These are phyloP conservation scores for Quercus phellos DNA, from an alignment of 331 rosid genomes.

Conservation along the genomic window DNA sequence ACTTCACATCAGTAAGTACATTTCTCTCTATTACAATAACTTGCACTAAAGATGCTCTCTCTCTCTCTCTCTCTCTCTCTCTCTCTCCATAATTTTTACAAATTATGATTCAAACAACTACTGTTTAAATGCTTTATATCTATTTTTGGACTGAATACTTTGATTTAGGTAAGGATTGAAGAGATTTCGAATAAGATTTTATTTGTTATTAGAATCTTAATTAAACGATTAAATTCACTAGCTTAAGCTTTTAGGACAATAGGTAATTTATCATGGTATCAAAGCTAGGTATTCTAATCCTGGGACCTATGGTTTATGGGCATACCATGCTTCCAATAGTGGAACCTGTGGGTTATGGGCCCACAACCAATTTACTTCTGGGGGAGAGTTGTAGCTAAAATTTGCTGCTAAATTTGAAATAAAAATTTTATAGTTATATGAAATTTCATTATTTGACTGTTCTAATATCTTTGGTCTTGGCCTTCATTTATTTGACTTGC, in stretches of 20 bases:
- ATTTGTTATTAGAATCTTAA: no score
- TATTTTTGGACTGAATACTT: not conserved
- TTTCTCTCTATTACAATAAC: not conserved
- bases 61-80: not conserved
- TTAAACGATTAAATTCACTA: no score
- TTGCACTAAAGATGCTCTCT: constrained; percentile 3
- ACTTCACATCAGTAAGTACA: constrained; percentile 91
- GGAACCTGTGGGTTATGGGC: no score
- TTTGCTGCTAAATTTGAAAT: not conserved
- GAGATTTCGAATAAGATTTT: not conserved
- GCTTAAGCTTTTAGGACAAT: no score
- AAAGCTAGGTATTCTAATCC: no score
- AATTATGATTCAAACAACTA: not conserved
- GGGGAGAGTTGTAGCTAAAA: not conserved
- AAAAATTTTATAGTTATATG: not conserved
- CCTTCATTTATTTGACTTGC: not conserved
- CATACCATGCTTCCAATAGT: no score
- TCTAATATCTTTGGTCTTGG: not conserved
- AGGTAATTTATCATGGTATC: no score
- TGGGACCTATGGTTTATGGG: no score
- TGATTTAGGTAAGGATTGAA: not conserved
- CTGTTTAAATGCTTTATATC: not conserved
- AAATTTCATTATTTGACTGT: not conserved
- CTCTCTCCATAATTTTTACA: not conserved
- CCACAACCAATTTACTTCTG: no score